Percentiles rank a stretch among this genome's conserved stretches.
Evolutionary conservation across 1,139 yeast genomes (phyloP).

Genomic region (Nadsonia starkeyi-henricii): DNA sequence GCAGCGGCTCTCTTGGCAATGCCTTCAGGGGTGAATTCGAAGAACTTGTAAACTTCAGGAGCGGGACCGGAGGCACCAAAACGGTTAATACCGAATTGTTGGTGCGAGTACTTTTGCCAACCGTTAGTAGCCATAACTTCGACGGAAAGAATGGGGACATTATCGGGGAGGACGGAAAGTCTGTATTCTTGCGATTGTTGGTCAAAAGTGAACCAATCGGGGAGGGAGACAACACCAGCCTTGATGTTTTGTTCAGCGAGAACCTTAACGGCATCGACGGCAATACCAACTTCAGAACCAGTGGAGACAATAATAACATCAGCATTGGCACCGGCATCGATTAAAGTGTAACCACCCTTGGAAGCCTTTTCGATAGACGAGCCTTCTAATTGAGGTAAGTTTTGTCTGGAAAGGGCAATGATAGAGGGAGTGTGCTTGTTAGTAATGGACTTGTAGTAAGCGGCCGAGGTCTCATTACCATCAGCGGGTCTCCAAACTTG

Average conservation of each 20-base stretch:
- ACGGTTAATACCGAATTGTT: conserved; percentile 88
- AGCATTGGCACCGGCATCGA: conserved; percentile 44
- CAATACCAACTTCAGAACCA: conserved; percentile 88
- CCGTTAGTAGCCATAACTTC: conserved; percentile 90
- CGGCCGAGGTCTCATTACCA: conserved; percentile 97
- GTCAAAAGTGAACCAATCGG: conserved; percentile 88
- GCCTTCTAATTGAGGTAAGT: conserved; percentile 92
- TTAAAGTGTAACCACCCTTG: conserved; percentile 87
- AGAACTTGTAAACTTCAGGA: conserved; percentile 64
- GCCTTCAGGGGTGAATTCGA: conserved; percentile 90
- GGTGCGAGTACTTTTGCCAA: conserved; percentile 94
- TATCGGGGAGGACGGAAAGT: conserved; percentile 84
- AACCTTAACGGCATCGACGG: conserved; percentile 68
- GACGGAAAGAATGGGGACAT: conserved; percentile 82
- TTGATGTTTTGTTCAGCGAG: conserved; percentile 53
- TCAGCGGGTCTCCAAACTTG: conserved; percentile 99
- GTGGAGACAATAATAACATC: conserved; percentile 76
- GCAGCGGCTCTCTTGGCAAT: conserved; percentile 75
- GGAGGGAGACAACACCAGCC: conserved; percentile 79
- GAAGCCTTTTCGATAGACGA: conserved; percentile 82
- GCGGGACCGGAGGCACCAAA: conserved; percentile 98
- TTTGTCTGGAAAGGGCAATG: conserved; percentile 92
- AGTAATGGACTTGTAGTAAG: conserved; percentile 70
- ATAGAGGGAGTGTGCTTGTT: conserved; percentile 69
- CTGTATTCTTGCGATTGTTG: conserved; percentile 66